These are phyloP conservation scores for Cryptococcus sp. DNA, from an alignment of 1,284 basidiomycete genomes.

Conservation along the genomic window DNA sequence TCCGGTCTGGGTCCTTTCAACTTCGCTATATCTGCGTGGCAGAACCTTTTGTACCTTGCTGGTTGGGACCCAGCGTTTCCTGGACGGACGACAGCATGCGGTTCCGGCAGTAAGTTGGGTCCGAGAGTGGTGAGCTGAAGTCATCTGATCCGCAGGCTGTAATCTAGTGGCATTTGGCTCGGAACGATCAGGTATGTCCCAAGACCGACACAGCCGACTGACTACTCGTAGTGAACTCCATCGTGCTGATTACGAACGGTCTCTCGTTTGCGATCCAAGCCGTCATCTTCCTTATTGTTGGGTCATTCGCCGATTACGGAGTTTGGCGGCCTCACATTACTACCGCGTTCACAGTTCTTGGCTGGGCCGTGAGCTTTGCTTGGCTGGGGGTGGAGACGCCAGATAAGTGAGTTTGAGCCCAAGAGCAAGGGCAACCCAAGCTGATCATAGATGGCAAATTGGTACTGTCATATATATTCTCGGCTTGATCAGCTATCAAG, in stretches of 20 bases:
- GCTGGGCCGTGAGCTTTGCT: slow-evolving; percentile 73
- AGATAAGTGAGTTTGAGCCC: slow-evolving; percentile 20
- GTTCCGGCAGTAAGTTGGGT: slow-evolving; percentile 1
- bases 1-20: slow-evolving; percentile 44
- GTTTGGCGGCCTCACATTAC: slow-evolving; percentile 72
- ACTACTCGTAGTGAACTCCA: slow-evolving; percentile 56
- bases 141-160: slow-evolving; percentile 25
- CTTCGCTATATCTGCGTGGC: slow-evolving; percentile 44
- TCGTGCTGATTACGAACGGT: slow-evolving; percentile 70
- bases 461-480: slow-evolving; percentile 78
- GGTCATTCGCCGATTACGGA: slow-evolving; percentile 61
- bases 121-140: background rate
- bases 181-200: slow-evolving; percentile 28
- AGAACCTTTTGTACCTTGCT: slow-evolving; percentile 38
- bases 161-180: slow-evolving; percentile 29
- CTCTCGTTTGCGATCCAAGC: slow-evolving; percentile 62
- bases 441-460: slow-evolving; percentile 57
- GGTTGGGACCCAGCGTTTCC: slow-evolving; percentile 41
- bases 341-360: slow-evolving; percentile 64
- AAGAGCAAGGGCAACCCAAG: background rate
- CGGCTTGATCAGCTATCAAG: slow-evolving; percentile 75
- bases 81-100: slow-evolving; percentile 28
- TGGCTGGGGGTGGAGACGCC: slow-evolving; percentile 56
- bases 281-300: slow-evolving; percentile 51
- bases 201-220: background rate